Percentiles rank a stretch among this genome's conserved stretches.
phyloP scores from a whole-genome alignment of 345 rosid species.

The Salix koriyanagi region DNA sequence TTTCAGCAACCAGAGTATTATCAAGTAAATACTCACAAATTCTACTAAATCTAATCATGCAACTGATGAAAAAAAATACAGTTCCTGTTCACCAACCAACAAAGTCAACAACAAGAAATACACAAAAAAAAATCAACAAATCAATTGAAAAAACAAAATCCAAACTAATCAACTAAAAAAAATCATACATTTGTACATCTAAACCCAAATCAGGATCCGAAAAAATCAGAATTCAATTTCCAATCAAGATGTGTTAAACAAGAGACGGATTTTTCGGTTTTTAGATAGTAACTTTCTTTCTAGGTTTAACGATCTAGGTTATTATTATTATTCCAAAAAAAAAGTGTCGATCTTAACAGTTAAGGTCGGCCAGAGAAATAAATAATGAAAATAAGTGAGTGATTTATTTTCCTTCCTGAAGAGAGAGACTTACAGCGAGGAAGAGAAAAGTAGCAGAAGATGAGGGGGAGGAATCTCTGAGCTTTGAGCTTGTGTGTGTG shows the following conservation, averaged over 20 bases:
- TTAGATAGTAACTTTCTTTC: not conserved
- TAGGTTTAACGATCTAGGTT: not conserved
- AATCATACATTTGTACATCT: not conserved
- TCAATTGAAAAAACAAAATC: not conserved
- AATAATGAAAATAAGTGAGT: not conserved
- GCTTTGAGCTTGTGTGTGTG: not conserved
- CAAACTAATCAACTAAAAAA: not conserved
- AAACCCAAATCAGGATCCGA: not conserved
- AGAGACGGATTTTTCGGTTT: no score
- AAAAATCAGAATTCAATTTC: not conserved
- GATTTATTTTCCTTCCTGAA: not conserved
- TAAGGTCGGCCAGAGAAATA: not conserved
- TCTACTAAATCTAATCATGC: not conserved
- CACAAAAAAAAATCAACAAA: not conserved
- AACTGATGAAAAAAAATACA: not conserved
- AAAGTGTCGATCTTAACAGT: not conserved
- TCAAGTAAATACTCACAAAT: not conserved
- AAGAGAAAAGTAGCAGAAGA: not conserved
- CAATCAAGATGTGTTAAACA: no score
- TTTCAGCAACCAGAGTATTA: not conserved
- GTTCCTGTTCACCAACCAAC: not conserved
- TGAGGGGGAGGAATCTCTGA: not conserved
- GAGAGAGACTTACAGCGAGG: slow-evolving; percentile 5
- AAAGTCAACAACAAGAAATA: not conserved
- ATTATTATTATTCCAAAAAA: no score